phyloP scores from a whole-genome alignment of 129 eudicot genomes.

The Artemisia tridentata region DNA sequence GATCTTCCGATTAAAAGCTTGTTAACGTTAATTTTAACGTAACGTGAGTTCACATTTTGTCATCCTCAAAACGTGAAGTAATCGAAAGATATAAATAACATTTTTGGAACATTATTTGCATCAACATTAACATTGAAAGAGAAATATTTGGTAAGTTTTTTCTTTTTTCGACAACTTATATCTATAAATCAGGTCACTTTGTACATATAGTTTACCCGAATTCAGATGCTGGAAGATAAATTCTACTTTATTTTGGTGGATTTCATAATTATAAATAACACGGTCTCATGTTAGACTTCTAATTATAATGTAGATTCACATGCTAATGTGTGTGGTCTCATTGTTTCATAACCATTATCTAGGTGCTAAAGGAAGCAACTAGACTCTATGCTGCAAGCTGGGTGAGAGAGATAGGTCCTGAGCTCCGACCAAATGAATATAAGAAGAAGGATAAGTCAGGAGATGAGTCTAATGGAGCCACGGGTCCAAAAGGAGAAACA shows the following conservation, averaged over 20 bases:
- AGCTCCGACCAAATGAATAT: constrained; percentile 75
- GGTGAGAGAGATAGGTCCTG: constrained; percentile 93
- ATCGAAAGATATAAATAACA: too few species aligned
- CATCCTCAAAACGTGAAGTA: too few species aligned
- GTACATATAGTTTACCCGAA: too few species aligned
- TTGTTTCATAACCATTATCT: constrained; percentile 13
- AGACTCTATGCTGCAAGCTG: constrained; percentile 82
- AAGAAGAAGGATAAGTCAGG: constrained; percentile 42
- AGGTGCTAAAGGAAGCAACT: constrained; percentile 86
- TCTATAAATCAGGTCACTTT: background rate
- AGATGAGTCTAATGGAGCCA: constrained; percentile 31
- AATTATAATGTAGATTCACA: background rate
- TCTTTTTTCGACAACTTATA: background rate
- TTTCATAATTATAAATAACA: background rate
- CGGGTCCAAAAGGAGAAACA: constrained; percentile 29
- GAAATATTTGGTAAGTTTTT: constrained; percentile 50
- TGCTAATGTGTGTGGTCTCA: background rate
- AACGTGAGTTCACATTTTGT: too few species aligned
- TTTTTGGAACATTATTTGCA: too few species aligned
- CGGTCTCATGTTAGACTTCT: background rate
- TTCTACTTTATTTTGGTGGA: background rate
- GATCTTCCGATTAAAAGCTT: too few species aligned
- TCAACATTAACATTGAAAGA: constrained; percentile 68
- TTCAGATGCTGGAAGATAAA: background rate
- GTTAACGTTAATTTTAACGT: too few species aligned